Base-by-base conservation (phyloP, 2,329 filamentous ascomycete species). In the Scedosporium minutisporum region DNA sequence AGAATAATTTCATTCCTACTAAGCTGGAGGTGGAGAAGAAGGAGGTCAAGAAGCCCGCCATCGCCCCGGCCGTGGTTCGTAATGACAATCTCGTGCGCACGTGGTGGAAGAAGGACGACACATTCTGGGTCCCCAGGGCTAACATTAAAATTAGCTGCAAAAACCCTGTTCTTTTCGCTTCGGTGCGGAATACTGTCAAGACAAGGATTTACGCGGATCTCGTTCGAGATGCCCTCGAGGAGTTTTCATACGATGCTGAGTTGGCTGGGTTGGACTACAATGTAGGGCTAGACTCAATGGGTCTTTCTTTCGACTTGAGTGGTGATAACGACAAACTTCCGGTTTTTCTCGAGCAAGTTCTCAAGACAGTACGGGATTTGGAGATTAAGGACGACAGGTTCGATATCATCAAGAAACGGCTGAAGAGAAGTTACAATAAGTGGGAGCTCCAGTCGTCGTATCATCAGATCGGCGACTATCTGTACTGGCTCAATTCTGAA, bases 61-160 rank as follows among this genome's bases (percentile, higher is more conserved):
- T 89, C 62, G 80, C 86, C 0, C 95, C 95, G 0, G 88, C 87
- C 65, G 80, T 99, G 25, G 88, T 99, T 65, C 87, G 93, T 67
- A 92, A 96, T 68, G 93, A 97, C 67, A 81, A 87, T 5, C 78
- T 86, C 41, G 87, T 90, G 0, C 87, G 93, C 33, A 88, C 91
- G 2, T 99, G 95, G 95, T 97, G 87, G 80, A 99, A 99, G 80
- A 97, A 97, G 76, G 95, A 99, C 69, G 95, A 99, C 69, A 92
- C 88, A 0, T 99, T 97, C 75, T 97, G 93, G 93, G 95, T 97
- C 9, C 95, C 95, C 7, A 96, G 96, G 74, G 95, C 91, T 3
- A 95, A 92, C 64, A 79, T 97, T 18, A 84, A 92, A 66, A 85
- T 96, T 66, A 91, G 87, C 67, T 81, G 96, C 67, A 85, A 87